Percentiles rank a stretch among this genome's conserved stretches.
phyloP scores from a whole-genome alignment of 768 basidiomycete genomes.

The Russula earlei region DNA sequence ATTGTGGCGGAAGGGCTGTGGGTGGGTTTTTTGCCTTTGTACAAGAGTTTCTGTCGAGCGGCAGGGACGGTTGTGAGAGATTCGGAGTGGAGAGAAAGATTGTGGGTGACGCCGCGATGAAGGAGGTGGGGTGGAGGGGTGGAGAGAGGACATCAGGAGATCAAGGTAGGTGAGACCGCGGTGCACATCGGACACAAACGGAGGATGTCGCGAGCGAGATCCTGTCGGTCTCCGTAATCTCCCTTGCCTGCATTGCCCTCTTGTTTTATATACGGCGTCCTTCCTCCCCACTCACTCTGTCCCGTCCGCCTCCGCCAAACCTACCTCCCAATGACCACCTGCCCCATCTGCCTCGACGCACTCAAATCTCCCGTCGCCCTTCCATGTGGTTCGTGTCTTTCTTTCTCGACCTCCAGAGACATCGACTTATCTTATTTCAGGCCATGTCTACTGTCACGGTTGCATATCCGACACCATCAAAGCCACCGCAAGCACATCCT shows the following conservation, averaged over 20 bases:
- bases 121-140: background rate
- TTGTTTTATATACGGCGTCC: too few species aligned
- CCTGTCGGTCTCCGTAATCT: too few species aligned
- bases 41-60: conserved; percentile 59
- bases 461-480: conserved; percentile 7
- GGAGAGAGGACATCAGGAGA: too few species aligned
- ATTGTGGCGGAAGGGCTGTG: conserved; percentile 25
- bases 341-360: conserved; percentile 17
- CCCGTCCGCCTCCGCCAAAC: background rate
- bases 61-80: conserved; percentile 55
- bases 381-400: conserved; percentile 16
- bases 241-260: too few species aligned
- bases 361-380: conserved; percentile 13
- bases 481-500: background rate
- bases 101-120: conserved; percentile 2
- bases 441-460: conserved; percentile 14
- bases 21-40: conserved; percentile 46
- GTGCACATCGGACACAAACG: conserved; percentile 7
- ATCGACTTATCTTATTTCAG: background rate
- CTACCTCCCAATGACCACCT: conserved; percentile 10
- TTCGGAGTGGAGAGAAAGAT: conserved; percentile 26
- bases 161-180: too few species aligned
- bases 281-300: too few species aligned
- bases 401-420: background rate
- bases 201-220: too few species aligned